Conservation (phyloP, 805 yeast genomes). For the Maudiozyma barnettii region DNA sequence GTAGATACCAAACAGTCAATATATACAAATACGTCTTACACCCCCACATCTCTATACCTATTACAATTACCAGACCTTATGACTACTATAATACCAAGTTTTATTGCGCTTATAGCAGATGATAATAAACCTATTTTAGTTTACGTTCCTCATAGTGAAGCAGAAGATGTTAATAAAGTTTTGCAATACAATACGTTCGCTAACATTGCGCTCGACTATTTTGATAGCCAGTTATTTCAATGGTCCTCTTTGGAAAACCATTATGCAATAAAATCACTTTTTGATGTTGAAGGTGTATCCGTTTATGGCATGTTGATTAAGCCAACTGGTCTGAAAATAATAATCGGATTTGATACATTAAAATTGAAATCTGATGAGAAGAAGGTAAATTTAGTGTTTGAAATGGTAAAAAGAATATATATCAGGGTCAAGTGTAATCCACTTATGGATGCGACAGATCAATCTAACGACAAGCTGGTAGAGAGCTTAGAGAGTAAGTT, state of each 20-base stretch:
- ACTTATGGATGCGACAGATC: constrained; percentile 8
- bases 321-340: constrained; percentile 24
- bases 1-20: neutral
- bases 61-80: neutral
- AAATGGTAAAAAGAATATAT: constrained; percentile 18
- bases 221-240: constrained; percentile 21
- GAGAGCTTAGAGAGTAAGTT: constrained; percentile 13
- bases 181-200: constrained; percentile 26
- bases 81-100: constrained; percentile 7
- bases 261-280: constrained; percentile 15
- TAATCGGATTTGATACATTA: constrained; percentile 19
- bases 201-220: constrained; percentile 27
- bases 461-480: constrained; percentile 8
- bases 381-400: constrained; percentile 13
- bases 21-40: too few relatives aligned
- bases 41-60: neutral
- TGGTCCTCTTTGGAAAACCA: constrained; percentile 14
- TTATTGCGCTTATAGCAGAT: constrained; percentile 21
- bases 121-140: constrained; percentile 22
- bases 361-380: constrained; percentile 6
- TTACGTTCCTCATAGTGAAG: constrained; percentile 12
- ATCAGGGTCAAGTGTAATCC: constrained; percentile 23
- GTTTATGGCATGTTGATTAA: constrained; percentile 25
- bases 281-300: constrained; percentile 22
- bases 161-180: constrained; percentile 14